Evolutionary conservation across 768 basidiomycete genomes (phyloP).

Genomic region (Tylopilus rubrobrunneus): DNA sequence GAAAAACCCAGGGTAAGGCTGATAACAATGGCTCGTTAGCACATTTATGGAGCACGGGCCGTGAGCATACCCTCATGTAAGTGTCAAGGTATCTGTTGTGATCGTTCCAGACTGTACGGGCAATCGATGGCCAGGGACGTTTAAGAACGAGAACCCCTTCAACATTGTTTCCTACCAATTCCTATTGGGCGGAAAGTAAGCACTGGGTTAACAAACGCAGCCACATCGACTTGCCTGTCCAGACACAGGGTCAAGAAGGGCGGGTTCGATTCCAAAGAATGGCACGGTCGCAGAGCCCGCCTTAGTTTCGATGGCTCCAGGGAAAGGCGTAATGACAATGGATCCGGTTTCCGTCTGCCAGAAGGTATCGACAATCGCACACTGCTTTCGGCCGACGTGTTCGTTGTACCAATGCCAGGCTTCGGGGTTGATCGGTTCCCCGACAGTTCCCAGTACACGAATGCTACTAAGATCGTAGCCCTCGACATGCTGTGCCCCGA

Average conservation of each 20-base stretch:
- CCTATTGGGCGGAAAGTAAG: slow-evolving; percentile 30
- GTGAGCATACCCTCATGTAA: slow-evolving; percentile 53
- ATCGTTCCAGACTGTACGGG: slow-evolving; percentile 87
- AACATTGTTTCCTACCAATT: slow-evolving; percentile 73
- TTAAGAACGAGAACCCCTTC: slow-evolving; percentile 89
- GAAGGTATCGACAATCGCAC: slow-evolving; percentile 92
- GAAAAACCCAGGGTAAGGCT: slow-evolving; percentile 87
- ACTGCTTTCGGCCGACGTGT: slow-evolving; percentile 81
- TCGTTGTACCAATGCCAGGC: slow-evolving; percentile 99
- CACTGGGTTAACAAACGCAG: neutral
- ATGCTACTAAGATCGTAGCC: slow-evolving; percentile 76
- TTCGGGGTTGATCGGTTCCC: slow-evolving; percentile 98
- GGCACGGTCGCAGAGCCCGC: slow-evolving; percentile 96
- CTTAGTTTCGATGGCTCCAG: slow-evolving; percentile 94
- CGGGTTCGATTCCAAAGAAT: slow-evolving; percentile 93
- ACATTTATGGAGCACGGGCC: slow-evolving; percentile 32
- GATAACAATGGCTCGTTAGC: slow-evolving; percentile 25
- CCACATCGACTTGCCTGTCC: slow-evolving; percentile 49
- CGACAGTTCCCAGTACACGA: slow-evolving; percentile 88
- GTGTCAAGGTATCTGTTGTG: slow-evolving; percentile 83
- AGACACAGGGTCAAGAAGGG: slow-evolving; percentile 78
- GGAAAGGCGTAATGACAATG: slow-evolving; percentile 92
- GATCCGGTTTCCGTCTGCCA: slow-evolving; percentile 99
- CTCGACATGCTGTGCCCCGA: slow-evolving; percentile 84
- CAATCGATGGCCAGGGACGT: slow-evolving; percentile 93